Evolutionary conservation across 1,139 yeast genomes (phyloP).

Genomic region (Hansenula lynferdii): DNA sequence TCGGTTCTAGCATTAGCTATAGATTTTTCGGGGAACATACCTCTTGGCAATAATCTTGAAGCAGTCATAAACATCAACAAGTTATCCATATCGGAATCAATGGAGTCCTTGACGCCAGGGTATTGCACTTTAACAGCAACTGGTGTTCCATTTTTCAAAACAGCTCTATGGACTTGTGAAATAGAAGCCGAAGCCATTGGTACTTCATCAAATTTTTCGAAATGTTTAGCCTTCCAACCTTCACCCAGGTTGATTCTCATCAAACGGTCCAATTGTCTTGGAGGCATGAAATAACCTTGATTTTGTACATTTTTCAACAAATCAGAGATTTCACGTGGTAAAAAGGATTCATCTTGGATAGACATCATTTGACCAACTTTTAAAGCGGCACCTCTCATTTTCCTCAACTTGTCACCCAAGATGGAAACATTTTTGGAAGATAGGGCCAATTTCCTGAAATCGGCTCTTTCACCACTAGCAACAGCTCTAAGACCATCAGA

Average conservation of each 20-base stretch:
- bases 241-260: conserved; percentile 70
- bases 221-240: conserved; percentile 68
- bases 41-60: conserved; percentile 82
- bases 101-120: conserved; percentile 92
- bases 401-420: conserved; percentile 79
- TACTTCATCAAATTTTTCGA: conserved; percentile 72
- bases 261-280: conserved; percentile 77
- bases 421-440: conserved; percentile 83
- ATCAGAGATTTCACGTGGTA: conserved; percentile 82
- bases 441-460: conserved; percentile 58
- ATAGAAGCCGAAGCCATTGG: conserved; percentile 98
- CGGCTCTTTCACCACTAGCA: conserved; percentile 47
- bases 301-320: conserved; percentile 84
- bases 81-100: conserved; percentile 90
- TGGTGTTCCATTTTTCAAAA: conserved; percentile 49
- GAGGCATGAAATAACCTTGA: conserved; percentile 96
- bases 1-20: conserved; percentile 92
- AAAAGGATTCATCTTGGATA: conserved; percentile 80
- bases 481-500: conserved; percentile 70
- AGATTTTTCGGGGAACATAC: conserved; percentile 86
- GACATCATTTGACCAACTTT: conserved; percentile 95
- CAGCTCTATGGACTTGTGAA: conserved; percentile 93
- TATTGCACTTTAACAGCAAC: conserved; percentile 98
- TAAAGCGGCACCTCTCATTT: conserved; percentile 98
- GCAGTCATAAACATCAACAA: conserved; percentile 79